Evolutionary conservation across 768 basidiomycete species (phyloP), one percentile per base, ranked within the genome.

Genomic region (Phlebiopsis flavidoalba): DNA sequence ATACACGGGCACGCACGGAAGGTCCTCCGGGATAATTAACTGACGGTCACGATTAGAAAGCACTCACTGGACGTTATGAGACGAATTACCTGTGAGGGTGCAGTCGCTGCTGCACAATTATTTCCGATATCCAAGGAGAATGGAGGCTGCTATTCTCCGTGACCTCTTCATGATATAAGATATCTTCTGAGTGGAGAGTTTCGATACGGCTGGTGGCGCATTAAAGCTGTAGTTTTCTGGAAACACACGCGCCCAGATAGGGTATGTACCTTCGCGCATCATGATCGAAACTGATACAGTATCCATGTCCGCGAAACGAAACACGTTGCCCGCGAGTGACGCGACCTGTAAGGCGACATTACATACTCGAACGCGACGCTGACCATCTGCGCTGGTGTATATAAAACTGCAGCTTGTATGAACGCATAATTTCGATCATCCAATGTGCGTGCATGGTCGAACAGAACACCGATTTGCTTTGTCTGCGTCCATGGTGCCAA

Each of bases 21-120:
- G 0, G 90, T n/a, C 88, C 74, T 98, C 97, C 6, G 97, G 97
- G 24, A 99, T 84, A 62, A 99, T 90, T 63, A 99, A 74, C 96
- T 99, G 66, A 0, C 47, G 12, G 60, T 53, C 43, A 65, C 48
- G 62, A 17, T 62, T 35, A 47, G 55, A 36, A 58, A 2, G 24
- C 17, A 48, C 59, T 36, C 8, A 5, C 17, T 35, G 19, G 26
- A 3, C 49, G 22, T n/a, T 45, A 45, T 17, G 55, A n/a, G 15
- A 24, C 15, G 10, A n/a, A 36, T 51, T 63, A 94, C 96, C 78
- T 98, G 96, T 5, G 89, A 88, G 0, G 80, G 75, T 4, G 84
- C 78, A 0, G 91, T 88, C 0, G 89, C 80, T 33, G 91, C 80
- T 0, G 95, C 94, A 71, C 97, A 98, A 64, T n/a, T 93, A 85